A percentile compares a stretch with the other conserved stretches of the same genome.
phyloP scores from a whole-genome alignment of 768 basidiomycete species.

The Lyophyllum semitale region DNA sequence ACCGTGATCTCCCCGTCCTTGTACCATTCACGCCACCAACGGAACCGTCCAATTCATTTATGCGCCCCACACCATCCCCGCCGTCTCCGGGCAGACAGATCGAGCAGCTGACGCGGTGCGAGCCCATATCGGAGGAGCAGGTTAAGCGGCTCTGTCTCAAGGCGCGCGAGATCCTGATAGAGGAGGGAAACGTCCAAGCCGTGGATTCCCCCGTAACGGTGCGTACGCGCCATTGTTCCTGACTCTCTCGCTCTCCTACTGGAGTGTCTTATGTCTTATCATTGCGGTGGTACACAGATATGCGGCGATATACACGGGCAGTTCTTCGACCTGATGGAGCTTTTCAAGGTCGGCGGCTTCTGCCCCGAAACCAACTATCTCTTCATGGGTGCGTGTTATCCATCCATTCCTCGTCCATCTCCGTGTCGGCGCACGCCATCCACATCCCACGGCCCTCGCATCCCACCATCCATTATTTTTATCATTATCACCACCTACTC shows the following conservation, averaged over 20 bases:
- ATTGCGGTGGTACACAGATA: slow-evolving; percentile 55
- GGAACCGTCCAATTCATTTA: no score
- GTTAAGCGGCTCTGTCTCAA: slow-evolving; percentile 95
- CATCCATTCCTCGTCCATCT: no score
- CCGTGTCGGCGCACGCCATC: no score
- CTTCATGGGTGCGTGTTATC: slow-evolving; percentile 84
- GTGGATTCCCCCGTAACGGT: slow-evolving; percentile 96
- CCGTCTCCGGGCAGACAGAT: slow-evolving; percentile 94
- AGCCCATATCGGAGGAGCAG: slow-evolving; percentile 93
- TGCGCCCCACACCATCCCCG: no score
- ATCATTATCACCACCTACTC: no score
- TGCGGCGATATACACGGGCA: slow-evolving; percentile 98
- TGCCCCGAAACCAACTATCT: slow-evolving; percentile 95
- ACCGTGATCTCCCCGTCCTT: no score
- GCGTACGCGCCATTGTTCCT: slow-evolving; percentile 42
- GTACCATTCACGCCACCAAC: no score
- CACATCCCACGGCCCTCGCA: no score
- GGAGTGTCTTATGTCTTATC: no score
- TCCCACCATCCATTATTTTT: no score
- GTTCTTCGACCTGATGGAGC: slow-evolving; percentile 94
- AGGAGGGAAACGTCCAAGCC: slow-evolving; percentile 91
- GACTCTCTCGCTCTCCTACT: no score
- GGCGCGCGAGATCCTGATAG: slow-evolving; percentile 94
- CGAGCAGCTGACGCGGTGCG: slow-evolving; percentile 89
- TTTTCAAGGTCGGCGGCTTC: slow-evolving; percentile 90